These are phyloP conservation scores for Spatholobus suberectus DNA, from an alignment of 306 rosid genomes.

Conservation along the genomic window DNA sequence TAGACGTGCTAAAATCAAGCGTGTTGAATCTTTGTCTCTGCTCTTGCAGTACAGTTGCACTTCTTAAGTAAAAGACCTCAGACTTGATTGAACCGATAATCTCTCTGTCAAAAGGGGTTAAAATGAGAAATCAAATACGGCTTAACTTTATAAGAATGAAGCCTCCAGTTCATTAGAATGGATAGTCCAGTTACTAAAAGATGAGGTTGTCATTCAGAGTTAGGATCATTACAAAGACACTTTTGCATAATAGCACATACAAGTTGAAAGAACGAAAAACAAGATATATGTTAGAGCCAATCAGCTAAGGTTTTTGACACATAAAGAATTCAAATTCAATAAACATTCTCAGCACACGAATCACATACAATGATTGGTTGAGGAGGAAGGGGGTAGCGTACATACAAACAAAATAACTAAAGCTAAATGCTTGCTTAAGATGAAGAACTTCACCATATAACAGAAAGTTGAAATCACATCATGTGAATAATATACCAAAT, in stretches of 20 bases:
- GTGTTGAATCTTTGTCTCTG: not conserved
- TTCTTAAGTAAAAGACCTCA: constrained; percentile 40
- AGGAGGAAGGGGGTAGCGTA: too few relatives aligned
- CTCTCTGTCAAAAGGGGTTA: constrained; percentile 64
- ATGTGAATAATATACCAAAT: not conserved
- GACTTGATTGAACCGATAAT: constrained; percentile 59
- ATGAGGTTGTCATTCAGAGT: not conserved
- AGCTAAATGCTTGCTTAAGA: not conserved
- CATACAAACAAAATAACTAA: not conserved
- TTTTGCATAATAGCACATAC: not conserved
- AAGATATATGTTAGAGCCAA: not conserved
- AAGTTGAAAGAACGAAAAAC: not conserved
- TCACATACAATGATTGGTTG: not conserved
- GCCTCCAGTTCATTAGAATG: not conserved
- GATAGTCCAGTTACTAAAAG: not conserved
- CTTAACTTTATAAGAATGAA: constrained; percentile 35
- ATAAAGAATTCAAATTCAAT: not conserved
- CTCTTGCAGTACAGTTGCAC: constrained; percentile 13
- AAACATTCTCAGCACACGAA: not conserved
- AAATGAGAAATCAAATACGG: constrained; percentile 23
- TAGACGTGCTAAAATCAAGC: not conserved
- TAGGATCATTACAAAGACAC: too few relatives aligned
- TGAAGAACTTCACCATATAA: not conserved
- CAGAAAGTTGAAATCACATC: constrained; percentile 20
- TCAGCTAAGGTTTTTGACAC: not conserved